Conservation (phyloP, 1,139 yeast genomes). For the Protomyces lactucae-debilis region DNA sequence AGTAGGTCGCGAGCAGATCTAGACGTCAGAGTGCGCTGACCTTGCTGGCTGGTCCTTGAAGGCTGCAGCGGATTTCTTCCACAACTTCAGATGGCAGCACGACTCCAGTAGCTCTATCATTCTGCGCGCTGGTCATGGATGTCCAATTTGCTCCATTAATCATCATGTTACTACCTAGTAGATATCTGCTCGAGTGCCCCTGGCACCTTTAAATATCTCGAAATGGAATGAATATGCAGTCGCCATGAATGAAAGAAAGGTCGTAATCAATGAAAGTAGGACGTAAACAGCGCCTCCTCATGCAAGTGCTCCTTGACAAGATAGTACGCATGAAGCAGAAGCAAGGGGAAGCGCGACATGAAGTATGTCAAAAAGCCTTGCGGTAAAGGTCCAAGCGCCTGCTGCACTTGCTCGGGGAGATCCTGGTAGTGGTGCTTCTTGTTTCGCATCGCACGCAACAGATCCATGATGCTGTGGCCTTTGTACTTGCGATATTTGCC, state of each 20-base stretch:
- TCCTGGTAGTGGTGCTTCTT: slow-evolving; percentile 76
- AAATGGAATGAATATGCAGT: background rate
- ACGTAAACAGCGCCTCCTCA: slow-evolving; percentile 15
- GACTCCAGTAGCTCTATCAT: too few species aligned
- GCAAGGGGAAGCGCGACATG: slow-evolving; percentile 64
- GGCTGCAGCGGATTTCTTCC: too few species aligned
- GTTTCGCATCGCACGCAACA: slow-evolving; percentile 82
- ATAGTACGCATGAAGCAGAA: slow-evolving; percentile 69
- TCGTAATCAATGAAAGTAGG: slow-evolving; percentile 1
- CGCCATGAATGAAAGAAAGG: background rate
- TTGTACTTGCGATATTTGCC: slow-evolving; percentile 89
- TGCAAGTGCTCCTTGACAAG: slow-evolving; percentile 44
- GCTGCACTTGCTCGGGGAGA: slow-evolving; percentile 55
- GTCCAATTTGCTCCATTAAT: too few species aligned
- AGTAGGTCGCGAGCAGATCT: too few species aligned
- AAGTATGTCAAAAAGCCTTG: slow-evolving; percentile 77
- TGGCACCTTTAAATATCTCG: too few species aligned
- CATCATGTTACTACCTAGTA: too few species aligned
- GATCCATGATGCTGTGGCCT: slow-evolving; percentile 70
- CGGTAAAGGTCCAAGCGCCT: slow-evolving; percentile 72
- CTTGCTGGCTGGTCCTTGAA: too few species aligned
- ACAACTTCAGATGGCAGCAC: too few species aligned
- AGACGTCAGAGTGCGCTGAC: too few species aligned
- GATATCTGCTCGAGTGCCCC: too few species aligned
- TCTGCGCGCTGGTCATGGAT: too few species aligned